Evolutionary conservation across 1,284 basidiomycete species (phyloP), one percentile per base, ranked within the genome.

Genomic region (Ustanciosporium gigantosporum): DNA sequence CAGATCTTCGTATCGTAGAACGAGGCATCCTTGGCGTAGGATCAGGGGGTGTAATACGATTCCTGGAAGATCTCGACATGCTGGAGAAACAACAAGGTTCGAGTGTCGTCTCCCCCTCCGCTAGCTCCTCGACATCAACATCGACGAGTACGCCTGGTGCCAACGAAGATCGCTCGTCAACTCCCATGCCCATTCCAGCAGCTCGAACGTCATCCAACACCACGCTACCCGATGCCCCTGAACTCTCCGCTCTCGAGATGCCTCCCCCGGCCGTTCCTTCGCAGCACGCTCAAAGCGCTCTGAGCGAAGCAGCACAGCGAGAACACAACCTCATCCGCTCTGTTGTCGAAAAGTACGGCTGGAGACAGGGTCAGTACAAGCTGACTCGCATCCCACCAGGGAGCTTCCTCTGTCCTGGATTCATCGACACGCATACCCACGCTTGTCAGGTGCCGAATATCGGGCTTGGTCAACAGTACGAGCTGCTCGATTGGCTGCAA

Each of bases 401-500:
- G 9, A 85, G 91, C 68, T 92, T 93, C 77, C 74, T 95, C 43
- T 85, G 90, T 69, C 91, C 92, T 3, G 91, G 91, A 14, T 86
- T 93, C 73, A 82, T 94, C 46, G 91, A 94, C 80, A 93, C 91
- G 21, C 91, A 94, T 78, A 90, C 87, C 22, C 71, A 74, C 36
- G 72, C 69, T 21, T 67, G 68, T 31, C 68, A 73, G 47, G 52
- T 66, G 60, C 88, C 90, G 17, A 95, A 92, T 75, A 83, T 89
- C 29, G 91, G 73, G 29, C 61, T 68, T 9, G 79, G 79, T 7
- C 77, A 79, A 57, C 77, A 80, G 48, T 79, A 76, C 57, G 79
- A 95, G 76, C 86, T 97, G n/a, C 83, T 97, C 14, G 89, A 91
- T 62, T 97, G 93, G 93, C 84, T 96, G 24, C 78, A 85, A 29